Evolutionary conservation across 2,329 filamentous ascomycete genomes (phyloP).

Genomic region (Trichoderma koningiopsis): DNA sequence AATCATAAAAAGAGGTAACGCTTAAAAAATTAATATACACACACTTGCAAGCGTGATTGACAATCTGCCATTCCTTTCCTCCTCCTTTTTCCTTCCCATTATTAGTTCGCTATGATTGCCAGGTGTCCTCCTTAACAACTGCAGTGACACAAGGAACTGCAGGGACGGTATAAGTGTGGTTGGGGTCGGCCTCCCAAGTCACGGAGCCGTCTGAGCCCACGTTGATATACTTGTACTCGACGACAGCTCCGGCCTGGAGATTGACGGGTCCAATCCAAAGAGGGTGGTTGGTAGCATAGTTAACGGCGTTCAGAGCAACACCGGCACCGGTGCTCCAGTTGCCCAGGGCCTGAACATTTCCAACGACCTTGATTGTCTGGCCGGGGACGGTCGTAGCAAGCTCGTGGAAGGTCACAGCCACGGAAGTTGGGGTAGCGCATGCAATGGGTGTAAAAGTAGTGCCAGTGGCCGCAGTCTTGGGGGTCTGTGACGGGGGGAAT

Average conservation of each 20-base stretch:
- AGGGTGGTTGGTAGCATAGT: conserved; percentile 61
- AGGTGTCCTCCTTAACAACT: conserved; percentile 35
- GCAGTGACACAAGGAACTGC: conserved; percentile 35
- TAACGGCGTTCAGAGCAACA: conserved; percentile 57
- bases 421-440: conserved; percentile 46
- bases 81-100: background rate
- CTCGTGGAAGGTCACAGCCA: conserved; percentile 66
- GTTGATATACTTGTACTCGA: conserved; percentile 70
- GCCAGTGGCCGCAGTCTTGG: conserved; percentile 39
- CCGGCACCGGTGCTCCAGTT: conserved; percentile 61
- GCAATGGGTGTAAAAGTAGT: conserved; percentile 38
- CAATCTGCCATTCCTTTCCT: background rate
- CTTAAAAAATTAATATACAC: conserved; percentile 15
- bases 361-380: conserved; percentile 66
- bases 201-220: conserved; percentile 56
- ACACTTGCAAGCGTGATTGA: background rate
- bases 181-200: conserved; percentile 66
- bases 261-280: conserved; percentile 62
- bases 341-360: conserved; percentile 61
- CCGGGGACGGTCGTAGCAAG: conserved; percentile 60
- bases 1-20: conserved; percentile 6
- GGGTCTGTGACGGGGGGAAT: conserved; percentile 54
- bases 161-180: conserved; percentile 44
- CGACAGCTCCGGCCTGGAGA: conserved; percentile 54
- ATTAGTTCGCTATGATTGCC: conserved; percentile 32